Conservation (phyloP, 352 stramenopile genomes). For the Phytophthora boehmeriae region DNA sequence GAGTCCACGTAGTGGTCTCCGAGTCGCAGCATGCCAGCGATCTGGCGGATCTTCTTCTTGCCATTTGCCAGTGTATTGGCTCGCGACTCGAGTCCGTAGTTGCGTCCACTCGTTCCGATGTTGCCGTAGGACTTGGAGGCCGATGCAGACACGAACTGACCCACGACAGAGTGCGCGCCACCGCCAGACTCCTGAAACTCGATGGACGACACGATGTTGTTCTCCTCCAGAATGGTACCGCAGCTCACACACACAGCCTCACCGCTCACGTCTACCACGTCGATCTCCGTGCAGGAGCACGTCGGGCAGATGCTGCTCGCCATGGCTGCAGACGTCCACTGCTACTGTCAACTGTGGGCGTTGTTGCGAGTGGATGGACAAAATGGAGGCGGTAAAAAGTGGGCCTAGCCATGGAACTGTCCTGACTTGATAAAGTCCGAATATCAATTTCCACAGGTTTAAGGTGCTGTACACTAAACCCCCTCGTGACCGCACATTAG, state of each 20-base stretch:
- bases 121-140: conserved; percentile 92
- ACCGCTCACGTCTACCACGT: conserved; percentile 92
- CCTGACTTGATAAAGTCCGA: conserved; percentile 22
- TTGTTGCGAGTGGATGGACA: not conserved
- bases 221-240: conserved; percentile 96
- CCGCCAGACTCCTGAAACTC: conserved; percentile 96
- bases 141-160: conserved; percentile 95
- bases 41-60: conserved; percentile 92
- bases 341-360: not conserved
- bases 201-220: conserved; percentile 96
- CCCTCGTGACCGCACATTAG: conserved; percentile 22
- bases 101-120: conserved; percentile 85
- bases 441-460: conserved; percentile 4
- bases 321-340: conserved; percentile 29
- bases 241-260: conserved; percentile 89
- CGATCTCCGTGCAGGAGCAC: conserved; percentile 95
- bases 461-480: not conserved
- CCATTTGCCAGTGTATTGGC: conserved; percentile 97
- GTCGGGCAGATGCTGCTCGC: conserved; percentile 90
- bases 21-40: conserved; percentile 93
- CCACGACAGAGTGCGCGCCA: conserved; percentile 92
- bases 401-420: not conserved
- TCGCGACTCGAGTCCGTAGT: conserved; percentile 94
- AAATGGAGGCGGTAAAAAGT: not conserved
- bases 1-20: conserved; percentile 96